These are phyloP conservation scores for Tuctoria greenei DNA, from an alignment of 176 grass and related monocot species.

Conservation along the genomic window DNA sequence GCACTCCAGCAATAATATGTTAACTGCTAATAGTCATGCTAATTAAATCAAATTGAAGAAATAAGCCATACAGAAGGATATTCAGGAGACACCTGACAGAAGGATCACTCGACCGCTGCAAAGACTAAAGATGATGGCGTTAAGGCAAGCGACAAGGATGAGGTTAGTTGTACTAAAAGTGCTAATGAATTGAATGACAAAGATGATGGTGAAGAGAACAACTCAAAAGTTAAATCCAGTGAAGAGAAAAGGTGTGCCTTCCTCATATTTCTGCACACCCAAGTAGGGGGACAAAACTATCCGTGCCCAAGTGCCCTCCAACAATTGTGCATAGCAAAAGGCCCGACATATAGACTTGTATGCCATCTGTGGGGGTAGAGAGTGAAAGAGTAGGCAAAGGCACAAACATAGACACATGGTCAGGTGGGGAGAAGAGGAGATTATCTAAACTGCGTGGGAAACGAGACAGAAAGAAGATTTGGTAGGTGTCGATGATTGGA, in stretches of 20 bases:
- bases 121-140: conserved; percentile 11
- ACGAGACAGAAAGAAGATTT: background rate
- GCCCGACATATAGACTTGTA: too few relatives aligned
- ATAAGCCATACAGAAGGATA: conserved; percentile 31
- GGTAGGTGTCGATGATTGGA: conserved; percentile 26
- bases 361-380: background rate
- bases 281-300: too few relatives aligned
- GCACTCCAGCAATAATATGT: conserved; percentile 4
- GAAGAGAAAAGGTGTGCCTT: too few relatives aligned
- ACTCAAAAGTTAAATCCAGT: too few relatives aligned
- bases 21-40: conserved; percentile 32
- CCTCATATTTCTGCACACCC: too few relatives aligned
- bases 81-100: conserved; percentile 27
- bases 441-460: background rate
- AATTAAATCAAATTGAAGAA: conserved; percentile 29
- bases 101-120: conserved; percentile 11
- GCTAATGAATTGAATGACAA: too few relatives aligned
- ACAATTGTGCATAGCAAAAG: too few relatives aligned
- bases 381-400: background rate
- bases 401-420: too few relatives aligned
- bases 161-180: too few relatives aligned
- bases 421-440: background rate
- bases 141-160: conserved; percentile 20
- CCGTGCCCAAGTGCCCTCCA: too few relatives aligned
- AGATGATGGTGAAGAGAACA: too few relatives aligned